Evolutionary conservation across 352 stramenopile species (phyloP), one percentile per base, ranked within the genome.

Genomic region (Phytophthora agathidicida): DNA sequence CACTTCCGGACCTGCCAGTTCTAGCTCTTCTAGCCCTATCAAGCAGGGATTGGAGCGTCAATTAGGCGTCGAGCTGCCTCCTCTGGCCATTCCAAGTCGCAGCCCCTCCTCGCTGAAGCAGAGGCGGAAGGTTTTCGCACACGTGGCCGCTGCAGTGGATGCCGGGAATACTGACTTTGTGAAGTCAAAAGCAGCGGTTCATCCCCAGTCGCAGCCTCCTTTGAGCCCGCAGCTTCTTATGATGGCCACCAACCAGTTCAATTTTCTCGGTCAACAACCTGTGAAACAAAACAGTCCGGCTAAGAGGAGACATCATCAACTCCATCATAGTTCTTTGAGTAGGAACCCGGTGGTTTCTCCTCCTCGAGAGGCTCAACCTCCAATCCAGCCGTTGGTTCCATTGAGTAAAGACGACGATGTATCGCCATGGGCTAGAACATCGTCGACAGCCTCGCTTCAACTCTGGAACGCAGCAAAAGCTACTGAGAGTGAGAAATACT

Each of bases 31-130:
- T 4, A 66, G 61, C 17, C 61, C 53, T 1, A 23, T 52, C 8
- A 70, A 44, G 14, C 24, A 81, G 7, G n/a, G 67, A 10, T 41
- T 89, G 3, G 65, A 75, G 5, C 79, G 76, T 27, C 76, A 88
- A 37, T 60, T 86, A 2, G 81, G 79, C 0, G 66, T 88, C 7
- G 75, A 88, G 59, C 54, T 91, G 28, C 79, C 79, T 3, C 81
- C 71, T 9, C 80, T 89, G 46, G 8, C 10, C 13, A 56, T 31
- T 46, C 27, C 14, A 17, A 57, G 11, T 28, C 64, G 7, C 10
- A 49, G 38, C 17, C 58, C 61, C 3, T 84, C 74, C 0, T 79
- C 78, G 4, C 43, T 80, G 6, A 81, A 86, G 47, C 66, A 83
- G 43, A 79, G 83, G 30, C 75, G 74, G 1, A 64, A 64, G 0